Conservation (phyloP, 768 basidiomycete genomes). For the Candolleomyces efflorescens region DNA sequence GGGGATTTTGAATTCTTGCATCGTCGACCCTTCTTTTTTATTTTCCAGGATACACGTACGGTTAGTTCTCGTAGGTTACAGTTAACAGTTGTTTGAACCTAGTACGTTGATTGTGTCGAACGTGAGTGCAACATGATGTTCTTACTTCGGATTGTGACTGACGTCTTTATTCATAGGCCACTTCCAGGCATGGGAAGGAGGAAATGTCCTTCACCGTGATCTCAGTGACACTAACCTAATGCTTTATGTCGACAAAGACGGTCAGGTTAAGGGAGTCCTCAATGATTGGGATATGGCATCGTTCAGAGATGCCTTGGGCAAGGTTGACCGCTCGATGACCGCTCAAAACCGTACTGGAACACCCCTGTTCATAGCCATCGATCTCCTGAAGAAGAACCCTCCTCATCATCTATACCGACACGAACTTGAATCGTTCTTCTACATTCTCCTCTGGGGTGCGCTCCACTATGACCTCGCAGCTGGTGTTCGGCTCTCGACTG, state of each 20-base stretch:
- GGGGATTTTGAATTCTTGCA: too few species aligned
- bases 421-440: slow-evolving; percentile 21
- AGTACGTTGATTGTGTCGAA: too few species aligned
- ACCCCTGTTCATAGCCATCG: slow-evolving; percentile 24
- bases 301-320: slow-evolving; percentile 5
- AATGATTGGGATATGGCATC: slow-evolving; percentile 24
- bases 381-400: slow-evolving; percentile 8
- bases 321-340: background rate
- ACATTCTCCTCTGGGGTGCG: slow-evolving; percentile 18
- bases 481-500: background rate
- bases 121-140: too few species aligned
- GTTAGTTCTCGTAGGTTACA: too few species aligned
- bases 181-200: slow-evolving; percentile 14
- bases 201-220: slow-evolving; percentile 25
- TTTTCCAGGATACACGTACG: too few species aligned
- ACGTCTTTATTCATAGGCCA: slow-evolving; percentile 14
- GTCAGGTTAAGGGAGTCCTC: slow-evolving; percentile 16
- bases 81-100: too few species aligned
- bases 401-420: slow-evolving; percentile 15
- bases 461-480: slow-evolving; percentile 9
- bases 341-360: slow-evolving; percentile 21
- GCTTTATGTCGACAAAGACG: slow-evolving; percentile 12
- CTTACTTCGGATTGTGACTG: too few species aligned
- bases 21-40: too few species aligned
- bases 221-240: slow-evolving; percentile 28